Percentiles rank a stretch among this genome's conserved stretches.
Evolutionary conservation across 2,329 filamentous ascomycete genomes (phyloP).

Genomic region (Colletotrichum lupini): DNA sequence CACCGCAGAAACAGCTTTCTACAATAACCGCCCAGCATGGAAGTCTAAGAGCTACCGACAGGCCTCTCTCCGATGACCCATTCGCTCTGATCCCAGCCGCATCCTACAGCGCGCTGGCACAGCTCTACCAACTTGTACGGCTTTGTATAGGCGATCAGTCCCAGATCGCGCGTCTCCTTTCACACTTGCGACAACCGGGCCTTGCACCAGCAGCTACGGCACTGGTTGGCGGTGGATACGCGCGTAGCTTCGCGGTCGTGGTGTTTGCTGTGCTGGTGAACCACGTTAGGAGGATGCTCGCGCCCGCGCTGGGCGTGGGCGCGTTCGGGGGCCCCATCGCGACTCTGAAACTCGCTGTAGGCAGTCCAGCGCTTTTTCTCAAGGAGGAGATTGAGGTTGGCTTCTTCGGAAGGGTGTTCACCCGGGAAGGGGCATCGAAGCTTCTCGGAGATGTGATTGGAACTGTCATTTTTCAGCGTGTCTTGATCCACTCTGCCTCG

Average conservation of each 20-base stretch:
- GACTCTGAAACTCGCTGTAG: constrained; percentile 48
- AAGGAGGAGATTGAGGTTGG: constrained; percentile 37
- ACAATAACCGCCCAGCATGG: not conserved
- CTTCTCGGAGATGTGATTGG: not conserved
- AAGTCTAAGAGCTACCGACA: too few relatives aligned
- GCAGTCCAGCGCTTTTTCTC: constrained; percentile 49
- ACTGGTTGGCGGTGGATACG: not conserved
- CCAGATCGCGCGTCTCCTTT: not conserved
- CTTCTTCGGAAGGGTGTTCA: not conserved
- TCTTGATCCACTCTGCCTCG: too few relatives aligned
- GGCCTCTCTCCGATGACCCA: not conserved
- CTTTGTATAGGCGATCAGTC: not conserved
- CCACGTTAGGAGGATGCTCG: constrained; percentile 50
- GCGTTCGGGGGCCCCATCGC: constrained; percentile 45
- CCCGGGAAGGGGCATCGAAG: not conserved
- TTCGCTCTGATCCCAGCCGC: not conserved
- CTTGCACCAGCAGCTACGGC: not conserved
- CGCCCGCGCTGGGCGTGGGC: constrained; percentile 44
- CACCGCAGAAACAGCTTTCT: not conserved
- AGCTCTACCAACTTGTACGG: not conserved
- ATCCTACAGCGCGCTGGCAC: not conserved
- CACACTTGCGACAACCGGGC: not conserved
- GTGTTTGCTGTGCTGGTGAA: constrained; percentile 50
- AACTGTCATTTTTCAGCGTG: constrained; percentile 6
- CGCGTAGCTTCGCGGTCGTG: constrained; percentile 41